Base-by-base conservation (phyloP, 2,329 filamentous ascomycete species). In the Colletotrichum tropicale region DNA sequence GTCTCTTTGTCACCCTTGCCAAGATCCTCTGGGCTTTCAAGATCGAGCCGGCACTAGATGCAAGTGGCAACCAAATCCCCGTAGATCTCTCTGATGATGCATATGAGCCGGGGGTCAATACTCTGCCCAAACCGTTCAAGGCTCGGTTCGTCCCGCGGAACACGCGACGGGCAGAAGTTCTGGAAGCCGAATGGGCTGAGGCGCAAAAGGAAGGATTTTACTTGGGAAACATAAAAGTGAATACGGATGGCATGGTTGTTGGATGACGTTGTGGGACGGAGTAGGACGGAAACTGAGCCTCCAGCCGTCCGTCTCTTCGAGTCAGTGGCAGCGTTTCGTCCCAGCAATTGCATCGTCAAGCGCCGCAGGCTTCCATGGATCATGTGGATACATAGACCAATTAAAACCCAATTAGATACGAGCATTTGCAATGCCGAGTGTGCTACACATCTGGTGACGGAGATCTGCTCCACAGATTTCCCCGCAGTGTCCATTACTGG, bases 21-120 rank as follows among this genome's bases (percentile, higher is more conserved):
- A 85, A 87, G 4, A 81, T 89, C 0, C 80, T 93, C 0, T 92
- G 90, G 90, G 89, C 85, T 0, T 91, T 91, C 66, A 79, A 88
- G 0, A 81, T 88, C 8, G 76, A 74, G 5, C 81, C 82, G 8
- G 48, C 26, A 12, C 28, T 52, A 8, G 71, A 65, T 13, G 8
- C 71, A 3, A 18, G 28, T 6, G 71, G 71, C 26, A 66, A 30
- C 5, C 8, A 38, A 24, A 6, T 62, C 21, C 21, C 30, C 13
- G 18, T 64, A 24, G 24, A 73, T 30, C 28, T 56, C 18, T 55
- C 56, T 3, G 21, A 73, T 34, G 15, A 43, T 8, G 70, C 66
- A 1, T 43, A 38, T 24, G 56, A 56, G 21, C 65, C 70, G 15
- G 65, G 65, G 5, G 24, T 56, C 12, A 69, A 38, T 6, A 69